Evolutionary conservation across 2,329 filamentous ascomycete genomes (phyloP), one percentile per base, ranked within the genome.

Genomic region (Teratosphaeria zuluensis): DNA sequence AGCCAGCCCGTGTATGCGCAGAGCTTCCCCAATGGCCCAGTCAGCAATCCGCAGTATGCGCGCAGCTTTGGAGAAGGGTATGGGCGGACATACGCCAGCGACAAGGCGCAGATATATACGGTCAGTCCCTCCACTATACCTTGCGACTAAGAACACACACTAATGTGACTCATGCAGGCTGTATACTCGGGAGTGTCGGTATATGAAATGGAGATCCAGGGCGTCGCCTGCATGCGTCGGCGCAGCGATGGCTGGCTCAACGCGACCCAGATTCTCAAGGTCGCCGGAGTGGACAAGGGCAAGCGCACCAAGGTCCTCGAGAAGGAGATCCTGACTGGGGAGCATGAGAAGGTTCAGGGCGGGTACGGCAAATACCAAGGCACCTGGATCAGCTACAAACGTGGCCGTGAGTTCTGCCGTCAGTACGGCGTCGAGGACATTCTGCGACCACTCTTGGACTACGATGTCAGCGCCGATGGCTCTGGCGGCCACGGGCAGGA

Each of bases 361-460:
- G 94, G 94, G 4, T 99, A 99, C 70, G 94, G 94, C 64, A 97
- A 97, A 78, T 99, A 99, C 70, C 94, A 99, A 77, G 94, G 94
- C 58, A 99, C 94, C 2, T 99, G 94, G 94, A 95, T 99, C 70
- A 90, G 88, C 69, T 97, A 95, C 70, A 88, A 92, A 55, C 85
- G 92, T 61, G 94, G 92, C 1, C 82, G 95, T 53, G 90, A 96
- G 70, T 92, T 99, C 67, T 97, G 94, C 74, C 85, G 88, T 51
- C 82, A 85, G 69, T 86, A 86, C 67, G 82, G 83, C 59, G 89
- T 94, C 33, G 88, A 92, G 72, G 89, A 92, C 63, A 68, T 90
- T 4, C 76, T 94, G 54, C 81, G 84, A 24, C 88, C 88, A 16
- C 79, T 94, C 4, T 75, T 94, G 57, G 90, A 88, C 31, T 90